These are phyloP conservation scores for Rhynchospora tenuis DNA, from an alignment of 176 grass and related monocot species.

Conservation along the genomic window DNA sequence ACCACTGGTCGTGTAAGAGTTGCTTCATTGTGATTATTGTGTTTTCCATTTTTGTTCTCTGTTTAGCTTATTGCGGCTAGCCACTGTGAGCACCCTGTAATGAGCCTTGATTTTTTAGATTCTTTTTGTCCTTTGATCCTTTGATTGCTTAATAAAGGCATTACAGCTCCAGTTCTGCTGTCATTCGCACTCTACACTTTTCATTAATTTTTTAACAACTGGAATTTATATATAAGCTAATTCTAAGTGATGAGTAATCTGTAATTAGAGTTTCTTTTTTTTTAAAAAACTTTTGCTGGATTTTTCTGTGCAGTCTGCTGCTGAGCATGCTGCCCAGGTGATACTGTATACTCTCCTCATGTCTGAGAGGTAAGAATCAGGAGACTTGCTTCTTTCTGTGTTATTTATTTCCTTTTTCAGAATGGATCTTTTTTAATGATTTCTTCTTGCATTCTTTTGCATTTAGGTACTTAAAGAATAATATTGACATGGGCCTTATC, in stretches of 20 bases:
- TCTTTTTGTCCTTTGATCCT: background rate
- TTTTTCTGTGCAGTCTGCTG: conserved; percentile 46
- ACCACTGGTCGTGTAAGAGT: conserved; percentile 78
- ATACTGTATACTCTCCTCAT: conserved; percentile 93
- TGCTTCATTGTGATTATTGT: conserved; percentile 4
- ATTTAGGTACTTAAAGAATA: conserved; percentile 72
- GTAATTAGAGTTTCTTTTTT: background rate
- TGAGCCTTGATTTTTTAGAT: background rate
- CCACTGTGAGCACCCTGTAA: background rate
- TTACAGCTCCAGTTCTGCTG: background rate
- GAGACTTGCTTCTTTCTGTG: background rate
- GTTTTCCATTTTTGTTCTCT: conserved; percentile 14
- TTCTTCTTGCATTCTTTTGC: conserved; percentile 14
- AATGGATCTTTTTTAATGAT: conserved; percentile 3
- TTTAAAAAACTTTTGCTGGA: conserved; percentile 3
- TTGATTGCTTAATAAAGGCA: background rate
- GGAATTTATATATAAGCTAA: background rate
- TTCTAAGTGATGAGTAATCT: background rate
- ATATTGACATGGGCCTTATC: conserved; percentile 81
- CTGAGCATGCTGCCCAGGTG: conserved; percentile 83
- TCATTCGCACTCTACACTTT: background rate
- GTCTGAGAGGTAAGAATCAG: conserved; percentile 64
- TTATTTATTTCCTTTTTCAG: background rate
- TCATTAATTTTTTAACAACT: background rate
- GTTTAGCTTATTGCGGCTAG: conserved; percentile 13